A percentile compares a stretch with the other conserved stretches of the same genome.
phyloP scores from a whole-genome alignment of 352 stramenopile genomes.

The Globisporangium spiculum region DNA sequence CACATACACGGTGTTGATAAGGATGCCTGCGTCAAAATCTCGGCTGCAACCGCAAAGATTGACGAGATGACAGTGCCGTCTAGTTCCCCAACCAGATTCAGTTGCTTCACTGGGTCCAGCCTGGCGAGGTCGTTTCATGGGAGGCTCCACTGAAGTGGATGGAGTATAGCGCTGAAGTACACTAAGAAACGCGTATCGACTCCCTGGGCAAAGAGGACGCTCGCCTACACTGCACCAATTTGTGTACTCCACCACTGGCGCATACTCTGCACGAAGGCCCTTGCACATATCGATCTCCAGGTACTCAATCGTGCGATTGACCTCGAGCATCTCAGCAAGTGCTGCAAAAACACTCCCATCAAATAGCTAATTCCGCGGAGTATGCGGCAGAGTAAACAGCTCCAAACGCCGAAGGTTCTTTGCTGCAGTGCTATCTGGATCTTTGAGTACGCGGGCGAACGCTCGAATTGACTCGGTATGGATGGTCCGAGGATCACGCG shows the following conservation, averaged over 20 bases:
- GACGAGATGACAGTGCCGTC: not conserved
- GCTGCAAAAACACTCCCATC: no score
- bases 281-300: no score
- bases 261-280: not conserved
- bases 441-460: no score
- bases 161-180: not conserved
- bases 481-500: no score
- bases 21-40: not conserved
- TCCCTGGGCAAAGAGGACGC: not conserved
- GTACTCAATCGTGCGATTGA: no score
- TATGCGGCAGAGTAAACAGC: no score
- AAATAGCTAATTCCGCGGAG: no score
- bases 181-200: not conserved
- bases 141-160: not conserved
- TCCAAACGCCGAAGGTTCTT: no score
- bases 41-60: slow-evolving; percentile 2
- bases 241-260: not conserved
- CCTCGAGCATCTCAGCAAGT: no score
- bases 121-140: not conserved
- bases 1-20: no score
- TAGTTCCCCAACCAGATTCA: not conserved
- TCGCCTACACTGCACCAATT: not conserved
- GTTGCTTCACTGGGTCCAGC: not conserved
- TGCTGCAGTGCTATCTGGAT: no score
- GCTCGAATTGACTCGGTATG: no score